Base-by-base conservation (phyloP, 345 rosid genomes). In the Nasturtium officinale region DNA sequence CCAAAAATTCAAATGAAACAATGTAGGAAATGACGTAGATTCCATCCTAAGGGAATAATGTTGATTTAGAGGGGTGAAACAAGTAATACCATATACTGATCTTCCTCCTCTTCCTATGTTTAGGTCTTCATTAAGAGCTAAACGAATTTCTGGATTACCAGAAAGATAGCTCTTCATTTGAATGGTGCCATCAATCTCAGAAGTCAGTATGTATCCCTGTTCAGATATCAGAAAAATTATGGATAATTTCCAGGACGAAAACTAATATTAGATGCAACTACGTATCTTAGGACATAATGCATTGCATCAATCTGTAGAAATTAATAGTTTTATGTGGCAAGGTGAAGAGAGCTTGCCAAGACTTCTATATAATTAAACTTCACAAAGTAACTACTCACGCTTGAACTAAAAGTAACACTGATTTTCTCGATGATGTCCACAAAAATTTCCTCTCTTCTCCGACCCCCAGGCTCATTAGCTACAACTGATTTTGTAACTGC, bases 151-250 rank as follows among this genome's bases (percentile, higher is more conserved):
- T 4, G 97, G 99, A 80, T 89, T 96, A 45, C 99, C 99, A 59
- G 89, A 69, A 61, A 96, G 94, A 80, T 92, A 96, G 74, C 98
- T 96, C 87, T 96, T 96, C 99, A 92, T 96, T 89, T 96, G 99
- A 81, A 96, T 96, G 75, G 99, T 96, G 51, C 99, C 99, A 81
- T 96, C 98, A 65, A 96, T 92, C 81, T 96, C 98, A 43, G 99
- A 92, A 61, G 99, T 96, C 79, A 96, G 79, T 75, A 96, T 92
- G 73, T 92, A 96, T 56, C 99, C 99, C 98, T 89, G 88, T 77
- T 46, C 52, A 63, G 40, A 61, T 60, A 35, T 50, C 35, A 59
- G 32, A 29, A 25, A 32, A 16, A 42, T 16, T 45, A 51, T 52
- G 33, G 6, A 38, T 1, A 42, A 20, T n/a, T 67, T 66, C 21